Evolutionary conservation across 2,329 filamentous ascomycete species (phyloP), one percentile per base, ranked within the genome.

Genomic region (Exophiala oligosperma): DNA sequence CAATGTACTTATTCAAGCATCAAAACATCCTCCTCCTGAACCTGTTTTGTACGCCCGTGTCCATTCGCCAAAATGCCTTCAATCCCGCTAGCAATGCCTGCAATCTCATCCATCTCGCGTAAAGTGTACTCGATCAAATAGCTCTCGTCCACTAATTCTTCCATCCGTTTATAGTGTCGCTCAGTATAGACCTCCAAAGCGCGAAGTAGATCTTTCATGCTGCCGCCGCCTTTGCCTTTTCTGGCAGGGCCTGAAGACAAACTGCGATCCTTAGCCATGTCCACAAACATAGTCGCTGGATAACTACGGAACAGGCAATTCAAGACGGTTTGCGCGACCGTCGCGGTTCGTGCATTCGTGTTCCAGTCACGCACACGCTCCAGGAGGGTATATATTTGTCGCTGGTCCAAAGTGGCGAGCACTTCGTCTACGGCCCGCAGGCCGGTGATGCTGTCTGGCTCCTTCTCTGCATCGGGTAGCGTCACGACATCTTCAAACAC

Each of bases 321-420:
- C 6, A 99, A 77, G 12, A 99, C 87, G 35, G 88, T 85, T 74
- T 99, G 94, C 1, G 94, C 90, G 1, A 97, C 86, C 4, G 87
- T 83, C 0, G 92, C 88, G 2, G 91, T 96, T 61, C 91, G 84
- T 0, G 91, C 92, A 67, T 97, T 97, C 3, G 94, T 96, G 72
- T 99, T 99, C 94, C 94, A 99, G 75, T 99, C 94, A 47, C 95
- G 84, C 46, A 97, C 76, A 58, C 94, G 82, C 38, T 93, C 79
- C 0, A 99, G 82, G 12, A 99, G 82, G 5, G 85, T 80, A 74
- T 91, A 95, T 12, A 99, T 83, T 71, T 97, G 93, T 66, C 93
- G 89, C 66, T 94, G 88, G 3, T 88, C 88, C 4, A 99, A 80
- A 11, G 78, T 84, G n/a, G 81, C 84, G 1, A 99, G 79, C 0